These are phyloP conservation scores for Komagataella populi DNA, from an alignment of 805 yeast genomes.

Conservation along the genomic window DNA sequence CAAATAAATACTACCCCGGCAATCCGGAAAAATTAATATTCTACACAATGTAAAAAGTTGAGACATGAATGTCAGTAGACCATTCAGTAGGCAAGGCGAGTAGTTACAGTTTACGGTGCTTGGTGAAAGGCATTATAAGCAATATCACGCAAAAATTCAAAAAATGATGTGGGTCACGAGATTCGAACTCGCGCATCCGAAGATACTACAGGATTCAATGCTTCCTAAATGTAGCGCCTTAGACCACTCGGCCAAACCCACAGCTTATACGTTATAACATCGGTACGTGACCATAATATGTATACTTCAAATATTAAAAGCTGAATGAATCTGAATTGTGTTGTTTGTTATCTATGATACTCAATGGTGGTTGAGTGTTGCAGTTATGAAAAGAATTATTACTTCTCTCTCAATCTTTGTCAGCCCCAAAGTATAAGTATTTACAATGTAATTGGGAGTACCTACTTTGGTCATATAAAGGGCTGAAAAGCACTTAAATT, in stretches of 20 bases:
- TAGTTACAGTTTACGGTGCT: background rate
- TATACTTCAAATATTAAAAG: too few relatives aligned
- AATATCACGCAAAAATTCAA: slow-evolving; percentile 8
- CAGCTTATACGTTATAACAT: slow-evolving; percentile 2
- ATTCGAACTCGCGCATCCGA: slow-evolving; percentile 11
- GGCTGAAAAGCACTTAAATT: too few relatives aligned
- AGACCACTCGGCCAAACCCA: slow-evolving; percentile 26
- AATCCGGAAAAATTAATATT: background rate
- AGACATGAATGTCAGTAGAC: background rate
- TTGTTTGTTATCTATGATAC: too few relatives aligned
- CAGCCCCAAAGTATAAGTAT: too few relatives aligned
- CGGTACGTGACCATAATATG: background rate
- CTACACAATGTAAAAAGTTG: background rate
- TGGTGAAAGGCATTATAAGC: background rate
- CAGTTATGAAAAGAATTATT: too few relatives aligned
- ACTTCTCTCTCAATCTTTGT: too few relatives aligned
- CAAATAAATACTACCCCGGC: background rate
- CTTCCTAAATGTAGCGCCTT: slow-evolving; percentile 18
- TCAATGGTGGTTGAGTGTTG: too few relatives aligned
- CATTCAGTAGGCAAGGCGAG: background rate
- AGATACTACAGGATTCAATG: slow-evolving; percentile 8
- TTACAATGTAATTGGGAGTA: too few relatives aligned
- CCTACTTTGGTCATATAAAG: too few relatives aligned
- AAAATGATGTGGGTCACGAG: slow-evolving; percentile 10
- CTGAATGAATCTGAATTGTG: too few relatives aligned